Evolutionary conservation across 225 moss, liverwort and hornwort species (phyloP).

Genomic region (Marchantia paleacea): DNA sequence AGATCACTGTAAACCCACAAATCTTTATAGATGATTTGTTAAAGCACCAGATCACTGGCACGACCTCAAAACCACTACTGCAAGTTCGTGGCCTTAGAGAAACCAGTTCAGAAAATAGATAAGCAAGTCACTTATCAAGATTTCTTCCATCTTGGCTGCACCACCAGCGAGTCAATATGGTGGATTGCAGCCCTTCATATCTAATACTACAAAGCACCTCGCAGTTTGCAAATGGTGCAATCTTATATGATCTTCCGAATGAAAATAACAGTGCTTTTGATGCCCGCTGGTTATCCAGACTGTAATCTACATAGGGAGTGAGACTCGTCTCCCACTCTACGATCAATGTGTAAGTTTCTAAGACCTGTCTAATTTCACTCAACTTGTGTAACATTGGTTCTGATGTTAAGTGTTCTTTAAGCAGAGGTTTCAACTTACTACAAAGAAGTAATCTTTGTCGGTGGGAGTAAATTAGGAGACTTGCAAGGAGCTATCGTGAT

Average conservation of each 20-base stretch:
- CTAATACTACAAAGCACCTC: background rate
- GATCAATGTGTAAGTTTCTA: background rate
- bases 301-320: background rate
- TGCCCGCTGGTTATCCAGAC: background rate
- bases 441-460: background rate
- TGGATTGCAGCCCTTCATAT: background rate
- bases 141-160: background rate
- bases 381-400: background rate
- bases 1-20: too few species aligned
- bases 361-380: background rate
- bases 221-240: background rate
- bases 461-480: constrained; percentile 34
- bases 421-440: background rate
- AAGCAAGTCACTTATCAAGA: background rate
- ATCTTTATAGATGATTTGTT: too few species aligned
- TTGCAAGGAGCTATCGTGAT: constrained; percentile 17
- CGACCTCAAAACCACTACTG: too few species aligned
- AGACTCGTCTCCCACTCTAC: background rate
- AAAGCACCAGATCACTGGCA: too few species aligned
- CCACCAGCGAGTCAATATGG: background rate
- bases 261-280: background rate
- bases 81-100: too few species aligned
- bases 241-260: background rate
- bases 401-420: background rate
- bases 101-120: too few species aligned